Conservation (phyloP, 352 stramenopile species). For the Phytophthora pinifolia region DNA sequence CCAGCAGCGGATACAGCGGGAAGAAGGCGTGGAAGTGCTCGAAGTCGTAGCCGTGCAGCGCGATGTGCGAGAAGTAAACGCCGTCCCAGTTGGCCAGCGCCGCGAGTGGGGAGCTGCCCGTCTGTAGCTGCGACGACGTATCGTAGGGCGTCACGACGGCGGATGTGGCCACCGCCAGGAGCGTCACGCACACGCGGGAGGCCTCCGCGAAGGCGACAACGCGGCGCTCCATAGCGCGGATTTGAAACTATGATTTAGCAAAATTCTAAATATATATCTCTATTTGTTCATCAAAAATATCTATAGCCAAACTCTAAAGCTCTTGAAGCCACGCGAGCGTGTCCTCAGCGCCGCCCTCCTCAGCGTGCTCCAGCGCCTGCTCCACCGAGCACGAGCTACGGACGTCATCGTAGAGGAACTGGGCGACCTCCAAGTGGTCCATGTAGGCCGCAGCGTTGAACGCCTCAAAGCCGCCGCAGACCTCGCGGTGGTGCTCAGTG, state of each 20-base stretch:
- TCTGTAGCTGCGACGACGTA: constrained; percentile 51
- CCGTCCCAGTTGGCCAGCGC: constrained; percentile 83
- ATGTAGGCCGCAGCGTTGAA: constrained; percentile 75
- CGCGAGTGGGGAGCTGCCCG: constrained; percentile 29
- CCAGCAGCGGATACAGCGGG: constrained; percentile 69
- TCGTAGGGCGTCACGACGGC: constrained; percentile 65
- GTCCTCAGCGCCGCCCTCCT: constrained; percentile 66
- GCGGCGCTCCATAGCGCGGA: constrained; percentile 21
- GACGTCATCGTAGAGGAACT: constrained; percentile 48
- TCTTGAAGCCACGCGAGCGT: constrained; percentile 56
- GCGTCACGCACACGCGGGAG: constrained; percentile 47
- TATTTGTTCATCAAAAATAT: constrained; percentile 28
- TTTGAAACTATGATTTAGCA: no score
- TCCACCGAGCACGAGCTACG: constrained; percentile 48
- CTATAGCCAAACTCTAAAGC: constrained; percentile 14
- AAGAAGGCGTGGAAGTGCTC: constrained; percentile 89
- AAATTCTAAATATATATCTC: constrained; percentile 26
- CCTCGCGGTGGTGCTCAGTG: constrained; percentile 45
- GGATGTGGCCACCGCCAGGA: constrained; percentile 46
- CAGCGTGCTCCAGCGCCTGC: constrained; percentile 60
- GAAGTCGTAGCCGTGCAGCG: constrained; percentile 73
- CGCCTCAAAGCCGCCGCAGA: constrained; percentile 50
- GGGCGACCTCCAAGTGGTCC: constrained; percentile 62
- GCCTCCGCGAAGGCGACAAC: constrained; percentile 52
- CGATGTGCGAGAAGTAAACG: constrained; percentile 82